Conservation (phyloP, 2,329 filamentous ascomycete genomes). For the Colletotrichum australisinense region DNA sequence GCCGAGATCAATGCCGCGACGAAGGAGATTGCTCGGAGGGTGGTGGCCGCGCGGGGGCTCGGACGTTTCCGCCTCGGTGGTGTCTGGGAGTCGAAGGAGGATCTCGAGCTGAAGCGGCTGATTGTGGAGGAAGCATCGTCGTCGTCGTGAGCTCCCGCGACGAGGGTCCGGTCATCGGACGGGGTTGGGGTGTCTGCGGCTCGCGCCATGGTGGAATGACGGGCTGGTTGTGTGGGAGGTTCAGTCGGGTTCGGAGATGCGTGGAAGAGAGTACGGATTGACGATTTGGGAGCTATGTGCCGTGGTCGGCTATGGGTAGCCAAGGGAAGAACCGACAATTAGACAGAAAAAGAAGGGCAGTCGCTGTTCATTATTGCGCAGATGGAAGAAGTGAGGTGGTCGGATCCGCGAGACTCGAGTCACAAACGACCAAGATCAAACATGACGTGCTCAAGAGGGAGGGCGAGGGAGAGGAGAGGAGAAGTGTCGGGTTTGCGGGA, state of each 20-base stretch:
- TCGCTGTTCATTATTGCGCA: slow-evolving; percentile 9
- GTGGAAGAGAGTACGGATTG: neutral
- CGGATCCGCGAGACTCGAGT: neutral
- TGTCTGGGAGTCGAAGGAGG: slow-evolving; percentile 37
- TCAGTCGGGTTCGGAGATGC: neutral
- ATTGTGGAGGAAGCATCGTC: slow-evolving; percentile 35
- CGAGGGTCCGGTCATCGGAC: slow-evolving; percentile 20
- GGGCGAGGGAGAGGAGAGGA: slow-evolving; percentile 3
- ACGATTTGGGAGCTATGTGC: neutral
- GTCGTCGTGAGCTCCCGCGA: slow-evolving; percentile 1
- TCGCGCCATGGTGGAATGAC: slow-evolving; percentile 26
- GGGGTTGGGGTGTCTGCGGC: slow-evolving; percentile 19
- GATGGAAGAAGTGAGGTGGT: neutral
- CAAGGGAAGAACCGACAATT: neutral
- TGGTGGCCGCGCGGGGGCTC: slow-evolving; percentile 40
- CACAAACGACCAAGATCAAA: neutral
- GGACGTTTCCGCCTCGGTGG: slow-evolving; percentile 25
- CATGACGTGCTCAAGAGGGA: slow-evolving; percentile 6
- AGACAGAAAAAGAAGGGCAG: slow-evolving; percentile 6
- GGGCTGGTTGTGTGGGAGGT: neutral
- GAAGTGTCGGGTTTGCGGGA: slow-evolving; percentile 19
- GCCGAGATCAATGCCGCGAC: slow-evolving; percentile 65
- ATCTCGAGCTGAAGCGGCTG: slow-evolving; percentile 38
- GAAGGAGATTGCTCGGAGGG: slow-evolving; percentile 60
- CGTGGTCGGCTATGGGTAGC: neutral